phyloP scores from a whole-genome alignment of 1,284 basidiomycete species.

The Boletus mariae region DNA sequence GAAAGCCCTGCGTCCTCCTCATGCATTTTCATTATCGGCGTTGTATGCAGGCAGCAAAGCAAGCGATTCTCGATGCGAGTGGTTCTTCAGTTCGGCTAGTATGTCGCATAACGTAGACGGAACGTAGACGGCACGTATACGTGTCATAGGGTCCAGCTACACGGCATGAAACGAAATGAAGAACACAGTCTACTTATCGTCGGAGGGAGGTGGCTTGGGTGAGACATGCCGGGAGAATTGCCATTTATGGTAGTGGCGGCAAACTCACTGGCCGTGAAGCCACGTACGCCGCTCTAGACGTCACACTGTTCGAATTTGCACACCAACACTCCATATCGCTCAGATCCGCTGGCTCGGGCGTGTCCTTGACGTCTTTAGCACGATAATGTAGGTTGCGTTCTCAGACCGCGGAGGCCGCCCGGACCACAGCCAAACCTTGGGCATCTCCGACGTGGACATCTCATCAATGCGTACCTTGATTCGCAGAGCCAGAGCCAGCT shows the following conservation, averaged over 20 bases:
- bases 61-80: constrained; percentile 2
- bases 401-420: not conserved
- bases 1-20: constrained; percentile 10
- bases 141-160: constrained; percentile 19
- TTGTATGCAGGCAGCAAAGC: not conserved
- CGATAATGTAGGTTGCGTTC: not conserved
- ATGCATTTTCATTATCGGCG: constrained; percentile 6
- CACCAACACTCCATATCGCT: too few relatives aligned
- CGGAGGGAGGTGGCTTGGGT: not conserved
- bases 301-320: too few relatives aligned
- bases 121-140: not conserved
- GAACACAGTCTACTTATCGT: not conserved
- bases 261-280: not conserved
- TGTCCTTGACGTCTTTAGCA: not conserved
- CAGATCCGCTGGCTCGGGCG: not conserved
- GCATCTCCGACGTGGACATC: not conserved
- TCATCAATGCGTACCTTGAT: not conserved
- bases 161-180: constrained; percentile 5
- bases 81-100: constrained; percentile 2
- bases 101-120: not conserved
- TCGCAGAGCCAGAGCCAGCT: not conserved
- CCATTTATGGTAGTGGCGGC: not conserved
- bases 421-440: not conserved
- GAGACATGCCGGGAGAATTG: not conserved
- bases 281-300: not conserved